Base-by-base conservation (phyloP, 352 stramenopile genomes). In the Aphanomyces euteiches region DNA sequence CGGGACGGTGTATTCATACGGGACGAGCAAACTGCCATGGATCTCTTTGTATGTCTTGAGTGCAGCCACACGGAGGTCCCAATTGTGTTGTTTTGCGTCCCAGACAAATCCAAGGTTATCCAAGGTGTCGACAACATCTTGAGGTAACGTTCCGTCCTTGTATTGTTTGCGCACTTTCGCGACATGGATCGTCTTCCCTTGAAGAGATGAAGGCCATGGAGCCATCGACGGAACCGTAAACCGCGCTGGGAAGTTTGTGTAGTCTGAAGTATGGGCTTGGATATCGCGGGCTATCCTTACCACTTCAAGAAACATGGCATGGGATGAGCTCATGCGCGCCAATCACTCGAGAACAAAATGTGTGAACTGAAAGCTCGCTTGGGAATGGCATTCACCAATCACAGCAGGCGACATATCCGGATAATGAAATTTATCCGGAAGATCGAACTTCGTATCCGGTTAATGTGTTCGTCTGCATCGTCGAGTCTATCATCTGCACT, bases 51-150 rank as follows among this genome's bases (percentile, higher is more conserved):
- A 69, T 7, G 50, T 60, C 15, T 17, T 5, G 17, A 69, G 28
- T 37, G 63, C 63, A 28, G 3, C 7, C 7, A 69, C n/a, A 17
- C 63, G 63, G 7, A 69, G 38, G 12, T 15, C 19, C 63, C 63
- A 69, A 37, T 43, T 58, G 50, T 69, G 63, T 37, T 69, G 37
- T 21, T 58, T 69, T 34, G 38, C 21, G 19, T 69, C 63, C 63
- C 63, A 69, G 10, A 69, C 63, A 41, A 69, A 69, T 13, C 50
- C 6, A 36, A 60, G 37, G 40, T 15, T 19, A 8, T 69, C 37
- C 13, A 69, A 28, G 5, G 54, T 37, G 2, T 17, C 50, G 12
- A 69, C 36, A 6, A 69, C 63, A 7, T 8, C 12, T 8, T 10
- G 12, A 10, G 63, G 63, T 8, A 69, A 21, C 3, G 34, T 28